A percentile compares a stretch with the other conserved stretches of the same genome.
Evolutionary conservation across 352 stramenopile genomes (phyloP).

Genomic region (Pythium folliculosum): DNA sequence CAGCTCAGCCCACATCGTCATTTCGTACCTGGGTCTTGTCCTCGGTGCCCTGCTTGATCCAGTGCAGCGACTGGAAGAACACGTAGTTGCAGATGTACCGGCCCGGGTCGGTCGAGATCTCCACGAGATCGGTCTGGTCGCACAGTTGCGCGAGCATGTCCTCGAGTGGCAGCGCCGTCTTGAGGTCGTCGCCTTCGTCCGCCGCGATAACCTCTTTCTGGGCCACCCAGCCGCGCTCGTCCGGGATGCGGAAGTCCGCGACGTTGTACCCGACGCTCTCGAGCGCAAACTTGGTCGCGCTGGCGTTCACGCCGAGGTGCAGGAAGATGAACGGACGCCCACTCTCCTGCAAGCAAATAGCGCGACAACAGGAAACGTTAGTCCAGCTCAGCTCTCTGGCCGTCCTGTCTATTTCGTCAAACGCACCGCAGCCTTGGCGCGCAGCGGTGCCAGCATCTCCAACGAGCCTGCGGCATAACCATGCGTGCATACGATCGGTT

Average conservation of each 20-base stretch:
- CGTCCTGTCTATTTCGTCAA: not conserved
- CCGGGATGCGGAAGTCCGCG: slow-evolving; percentile 78
- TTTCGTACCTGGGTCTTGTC: slow-evolving; percentile 38
- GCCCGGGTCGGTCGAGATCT: slow-evolving; percentile 71
- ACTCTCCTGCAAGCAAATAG: slow-evolving; percentile 34
- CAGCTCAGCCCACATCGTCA: not conserved
- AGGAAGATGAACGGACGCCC: slow-evolving; percentile 63
- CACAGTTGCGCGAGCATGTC: slow-evolving; percentile 50
- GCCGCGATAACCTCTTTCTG: slow-evolving; percentile 52
- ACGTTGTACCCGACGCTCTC: slow-evolving; percentile 81
- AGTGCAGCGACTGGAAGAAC: slow-evolving; percentile 79
- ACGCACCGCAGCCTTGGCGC: slow-evolving; percentile 39
- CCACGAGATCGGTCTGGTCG: slow-evolving; percentile 33
- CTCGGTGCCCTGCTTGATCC: slow-evolving; percentile 41
- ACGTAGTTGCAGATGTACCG: slow-evolving; percentile 89
- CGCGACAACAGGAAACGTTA: not conserved
- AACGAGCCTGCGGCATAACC: slow-evolving; percentile 28
- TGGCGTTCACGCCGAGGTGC: slow-evolving; percentile 69
- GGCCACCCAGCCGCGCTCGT: slow-evolving; percentile 70
- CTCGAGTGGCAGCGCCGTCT: slow-evolving; percentile 58
- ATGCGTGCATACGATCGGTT: not conserved
- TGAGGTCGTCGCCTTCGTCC: slow-evolving; percentile 45
- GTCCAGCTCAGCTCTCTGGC: not conserved
- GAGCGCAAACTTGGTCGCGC: slow-evolving; percentile 46
- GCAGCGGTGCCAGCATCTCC: slow-evolving; percentile 40